Base-by-base conservation (phyloP, 805 yeast genomes). In the Saccharomycopsis sp. region DNA sequence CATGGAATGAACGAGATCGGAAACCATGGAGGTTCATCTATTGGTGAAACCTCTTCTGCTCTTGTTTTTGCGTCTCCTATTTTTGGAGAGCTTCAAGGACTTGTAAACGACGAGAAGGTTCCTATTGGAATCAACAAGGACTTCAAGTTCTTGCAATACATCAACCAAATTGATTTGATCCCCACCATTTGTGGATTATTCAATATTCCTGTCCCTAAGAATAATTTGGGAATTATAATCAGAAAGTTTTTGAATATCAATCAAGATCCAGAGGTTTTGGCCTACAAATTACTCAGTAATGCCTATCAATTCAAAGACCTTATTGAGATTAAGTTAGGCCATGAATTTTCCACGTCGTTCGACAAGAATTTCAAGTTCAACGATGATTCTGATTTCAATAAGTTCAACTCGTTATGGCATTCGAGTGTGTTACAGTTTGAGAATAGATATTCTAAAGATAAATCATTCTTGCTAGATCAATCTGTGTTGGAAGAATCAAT, bases 1-100 rank as follows among this genome's bases (percentile, higher is more conserved):
- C 98, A 92, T 70, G 98, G 97, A 2, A 92, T 92, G 97, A 91
- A 91, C 67, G 96, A 91, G 56, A 81, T 87, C 2, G 97, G 97
- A 1, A 93, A 92, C 66, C 98, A 94, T 69, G 99, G 99, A 5
- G 99, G 98, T 0, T 89, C 97, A 0, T 87, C 97, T 2, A 69
- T 78, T 0, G 96, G 97, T 1, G 99, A 94, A 70, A 93, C 97
- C 0, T 87, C 91, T 15, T 86, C 99, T 0, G 97, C 87, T 0
- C 66, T 94, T 66, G 73, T 84, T 1, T 77, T 93, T 50, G 73
- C 87, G 0, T 86, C 97, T 0, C 82, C 85, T 7, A 78, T 79
- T 64, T 79, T 91, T 57, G 63, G 72, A 54, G 23, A 56, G 50
- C 19, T 68, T 64, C 55, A 47, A 56, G 23, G 22, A 50, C 23